These are phyloP conservation scores for Gonapodya prolifera DNA, from an alignment of 192 early-diverging fungal genomes.

Conservation along the genomic window DNA sequence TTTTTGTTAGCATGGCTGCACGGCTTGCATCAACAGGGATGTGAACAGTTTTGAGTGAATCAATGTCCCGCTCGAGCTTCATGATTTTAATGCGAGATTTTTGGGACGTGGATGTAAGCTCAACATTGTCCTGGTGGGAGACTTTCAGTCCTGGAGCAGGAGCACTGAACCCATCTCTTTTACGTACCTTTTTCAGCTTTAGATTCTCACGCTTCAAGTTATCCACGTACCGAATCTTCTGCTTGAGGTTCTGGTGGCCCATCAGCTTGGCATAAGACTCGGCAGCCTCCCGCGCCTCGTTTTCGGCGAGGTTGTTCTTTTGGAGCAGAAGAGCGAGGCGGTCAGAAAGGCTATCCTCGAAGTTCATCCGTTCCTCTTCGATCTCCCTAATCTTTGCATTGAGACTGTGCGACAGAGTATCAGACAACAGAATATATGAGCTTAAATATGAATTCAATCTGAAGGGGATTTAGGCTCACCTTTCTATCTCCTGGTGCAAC, in stretches of 20 bases:
- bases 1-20: neutral
- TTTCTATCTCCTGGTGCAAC: neutral
- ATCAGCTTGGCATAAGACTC: neutral
- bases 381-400: constrained; percentile 1
- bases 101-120: neutral
- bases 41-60: neutral
- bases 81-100: neutral
- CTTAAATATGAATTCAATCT: neutral
- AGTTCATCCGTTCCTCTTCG: neutral
- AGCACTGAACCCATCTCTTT: too few relatives aligned
- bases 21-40: neutral
- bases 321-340: neutral
- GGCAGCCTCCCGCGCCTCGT: neutral
- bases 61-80: constrained; percentile 1
- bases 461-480: neutral
- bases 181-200: neutral
- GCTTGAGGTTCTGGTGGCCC: constrained; percentile 3
- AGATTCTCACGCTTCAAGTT: neutral
- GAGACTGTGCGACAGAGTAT: neutral
- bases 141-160: too few relatives aligned
- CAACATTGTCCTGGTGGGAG: constrained; percentile 1
- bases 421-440: neutral
- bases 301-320: neutral
- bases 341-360: neutral
- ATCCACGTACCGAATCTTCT: constrained; percentile 5